Conservation (phyloP, 805 yeast genomes). For the Barnettozyma californica region DNA sequence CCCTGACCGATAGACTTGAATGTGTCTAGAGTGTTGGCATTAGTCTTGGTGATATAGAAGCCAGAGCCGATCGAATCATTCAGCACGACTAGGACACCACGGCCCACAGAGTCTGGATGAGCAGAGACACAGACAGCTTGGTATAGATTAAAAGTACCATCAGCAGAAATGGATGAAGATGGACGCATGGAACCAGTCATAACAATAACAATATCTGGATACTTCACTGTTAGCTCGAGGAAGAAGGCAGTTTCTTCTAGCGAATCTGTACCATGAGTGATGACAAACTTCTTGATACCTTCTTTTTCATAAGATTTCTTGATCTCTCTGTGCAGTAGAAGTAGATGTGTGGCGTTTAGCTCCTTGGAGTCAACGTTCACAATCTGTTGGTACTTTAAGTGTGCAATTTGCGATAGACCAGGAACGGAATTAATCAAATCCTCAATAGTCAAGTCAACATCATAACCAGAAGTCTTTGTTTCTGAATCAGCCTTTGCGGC, state of each 20-base stretch:
- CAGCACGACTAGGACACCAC: slow-evolving; percentile 60
- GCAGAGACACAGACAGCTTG: slow-evolving; percentile 66
- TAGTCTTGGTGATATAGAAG: slow-evolving; percentile 62
- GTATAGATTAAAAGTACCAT: slow-evolving; percentile 68
- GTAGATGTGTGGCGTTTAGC: slow-evolving; percentile 42
- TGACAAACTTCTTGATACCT: slow-evolving; percentile 53
- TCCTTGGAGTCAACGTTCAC: slow-evolving; percentile 62
- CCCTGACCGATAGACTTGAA: slow-evolving; percentile 67
- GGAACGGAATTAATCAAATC: slow-evolving; percentile 52
- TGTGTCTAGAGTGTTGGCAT: slow-evolving; percentile 66
- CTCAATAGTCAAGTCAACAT: slow-evolving; percentile 49
- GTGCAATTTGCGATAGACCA: slow-evolving; percentile 52
- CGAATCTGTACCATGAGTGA: slow-evolving; percentile 70
- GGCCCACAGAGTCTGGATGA: slow-evolving; percentile 40
- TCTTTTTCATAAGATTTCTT: slow-evolving; percentile 36
- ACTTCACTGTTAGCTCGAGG: slow-evolving; percentile 42
- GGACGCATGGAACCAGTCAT: slow-evolving; percentile 76
- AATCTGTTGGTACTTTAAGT: slow-evolving; percentile 56
- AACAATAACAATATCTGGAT: slow-evolving; percentile 52
- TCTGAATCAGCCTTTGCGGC: slow-evolving; percentile 47
- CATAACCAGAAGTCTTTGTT: slow-evolving; percentile 49
- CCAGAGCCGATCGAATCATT: slow-evolving; percentile 70
- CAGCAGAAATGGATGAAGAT: slow-evolving; percentile 62
- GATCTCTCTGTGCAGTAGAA: slow-evolving; percentile 42
- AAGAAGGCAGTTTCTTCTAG: slow-evolving; percentile 66